Percentiles rank a stretch among this genome's conserved stretches.
These are phyloP conservation scores for Aurantiochytrium sp. DNA, from an alignment of 108 stramenopile genomes.

Conservation along the genomic window DNA sequence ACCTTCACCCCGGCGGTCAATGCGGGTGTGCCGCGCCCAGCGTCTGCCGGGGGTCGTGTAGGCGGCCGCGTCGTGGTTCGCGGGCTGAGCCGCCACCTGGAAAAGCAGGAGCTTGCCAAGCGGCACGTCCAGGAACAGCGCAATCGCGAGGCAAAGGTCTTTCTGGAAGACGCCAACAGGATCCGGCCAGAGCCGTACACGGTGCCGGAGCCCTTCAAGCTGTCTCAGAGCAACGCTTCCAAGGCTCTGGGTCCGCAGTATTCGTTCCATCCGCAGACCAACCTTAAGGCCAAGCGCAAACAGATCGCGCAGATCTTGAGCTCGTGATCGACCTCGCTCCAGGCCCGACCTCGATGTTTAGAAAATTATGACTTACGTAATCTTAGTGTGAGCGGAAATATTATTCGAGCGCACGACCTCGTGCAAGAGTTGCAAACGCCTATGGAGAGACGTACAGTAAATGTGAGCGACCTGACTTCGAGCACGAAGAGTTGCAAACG, in stretches of 20 bases:
- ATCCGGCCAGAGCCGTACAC: conserved; percentile 10
- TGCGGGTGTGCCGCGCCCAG: neutral
- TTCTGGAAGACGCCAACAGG: neutral
- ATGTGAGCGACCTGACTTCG: no score
- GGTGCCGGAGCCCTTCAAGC: conserved; percentile 7
- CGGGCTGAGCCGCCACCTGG: neutral
- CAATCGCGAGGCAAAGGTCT: neutral
- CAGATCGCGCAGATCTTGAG: neutral
- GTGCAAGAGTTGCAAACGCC: no score
- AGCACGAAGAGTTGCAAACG: no score
- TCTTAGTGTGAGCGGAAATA: no score
- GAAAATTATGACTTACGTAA: no score
- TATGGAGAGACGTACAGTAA: no score
- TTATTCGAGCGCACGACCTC: no score
- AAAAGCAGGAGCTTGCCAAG: neutral
- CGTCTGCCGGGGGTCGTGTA: neutral
- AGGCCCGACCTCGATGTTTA: no score
- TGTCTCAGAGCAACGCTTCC: neutral
- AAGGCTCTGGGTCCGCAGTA: neutral
- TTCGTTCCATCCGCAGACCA: neutral
- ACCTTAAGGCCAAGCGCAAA: neutral
- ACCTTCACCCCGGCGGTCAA: conserved; percentile 3
- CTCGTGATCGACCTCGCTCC: neutral
- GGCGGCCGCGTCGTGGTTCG: neutral
- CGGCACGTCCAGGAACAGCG: neutral